phyloP scores from a whole-genome alignment of 805 yeast genomes.

The Metschnikowia peoriensis region DNA sequence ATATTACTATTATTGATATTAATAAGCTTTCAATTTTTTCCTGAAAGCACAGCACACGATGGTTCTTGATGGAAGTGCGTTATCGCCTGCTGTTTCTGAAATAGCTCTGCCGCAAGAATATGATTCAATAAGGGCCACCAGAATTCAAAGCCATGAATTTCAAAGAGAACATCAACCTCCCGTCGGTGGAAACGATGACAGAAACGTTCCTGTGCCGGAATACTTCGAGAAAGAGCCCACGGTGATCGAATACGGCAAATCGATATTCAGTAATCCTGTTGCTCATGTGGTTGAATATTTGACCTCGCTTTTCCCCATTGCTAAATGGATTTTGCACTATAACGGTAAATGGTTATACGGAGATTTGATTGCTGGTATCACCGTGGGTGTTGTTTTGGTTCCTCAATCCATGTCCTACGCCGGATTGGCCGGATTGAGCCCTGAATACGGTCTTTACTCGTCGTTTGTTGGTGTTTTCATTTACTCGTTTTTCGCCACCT shows the following conservation, averaged over 20 bases:
- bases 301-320: constrained; percentile 70
- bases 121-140: constrained; percentile 9
- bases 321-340: constrained; percentile 83
- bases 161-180: constrained; percentile 19
- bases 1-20: neutral
- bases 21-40: neutral
- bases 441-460: constrained; percentile 87
- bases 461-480: constrained; percentile 88
- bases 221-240: constrained; percentile 34
- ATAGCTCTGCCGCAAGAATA: constrained; percentile 19
- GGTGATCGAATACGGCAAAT: constrained; percentile 31
- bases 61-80: constrained; percentile 4
- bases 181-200: neutral
- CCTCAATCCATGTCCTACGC: constrained; percentile 98
- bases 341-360: constrained; percentile 75
- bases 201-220: constrained; percentile 33
- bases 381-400: constrained; percentile 89
- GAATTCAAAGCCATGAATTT: constrained; percentile 19
- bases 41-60: neutral
- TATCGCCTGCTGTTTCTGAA: constrained; percentile 10
- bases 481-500: constrained; percentile 89
- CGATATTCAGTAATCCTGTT: constrained; percentile 37
- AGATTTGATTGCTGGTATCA: constrained; percentile 87
- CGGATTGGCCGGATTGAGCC: constrained; percentile 71
- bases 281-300: constrained; percentile 46